Base-by-base conservation (phyloP, 179 eudicot genomes). In the Vitellaria paradoxa region DNA sequence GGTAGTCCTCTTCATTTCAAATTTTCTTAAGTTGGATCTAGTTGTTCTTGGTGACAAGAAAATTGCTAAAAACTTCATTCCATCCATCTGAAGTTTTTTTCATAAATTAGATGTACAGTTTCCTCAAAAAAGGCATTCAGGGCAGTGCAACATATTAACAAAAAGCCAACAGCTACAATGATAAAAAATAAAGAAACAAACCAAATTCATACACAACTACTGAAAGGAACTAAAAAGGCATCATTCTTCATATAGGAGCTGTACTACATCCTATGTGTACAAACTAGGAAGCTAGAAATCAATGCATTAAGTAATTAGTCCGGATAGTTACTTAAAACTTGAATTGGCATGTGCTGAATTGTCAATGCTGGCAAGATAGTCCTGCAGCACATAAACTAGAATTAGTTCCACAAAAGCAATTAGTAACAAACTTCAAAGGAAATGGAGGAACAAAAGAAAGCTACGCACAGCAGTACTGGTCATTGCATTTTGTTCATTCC, bases 401-500 rank as follows among this genome's bases (percentile, higher is more conserved):
- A 20, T 56, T 71, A 74, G 74, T 62, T 67, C 45, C 78, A 80
- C 56, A 71, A 65, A 67, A 56, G 56, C 49, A 49, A 76, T 65
- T 13, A 62, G 65, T 56, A 50, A 64, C 18, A 55, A 55, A 76
- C 37, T 12, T 24, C 60, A 3, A 21, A 9, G 14, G 24, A 57
- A 57, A 3, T n/a, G 24, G 8, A 14, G 42, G 6, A 14, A 3
- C 70, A 55, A 61, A 46, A 63, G 77, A 82, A 81, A 76, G 76
- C 46, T 78, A 85, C 88, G 65, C 85, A 94, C 98, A 65, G 91
- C 90, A 70, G 98, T 92, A 85, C 77, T 91, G 65, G 89, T 81
- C 79, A 88, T 81, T 72, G 89, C 96, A 87, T 84, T 87, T 77
- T 81, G 93, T 70, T 90, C 90, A 84, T 89, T 88, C 98, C 98